Conservation (phyloP, 352 stramenopile species). For the Phytophthora sp. region DNA sequence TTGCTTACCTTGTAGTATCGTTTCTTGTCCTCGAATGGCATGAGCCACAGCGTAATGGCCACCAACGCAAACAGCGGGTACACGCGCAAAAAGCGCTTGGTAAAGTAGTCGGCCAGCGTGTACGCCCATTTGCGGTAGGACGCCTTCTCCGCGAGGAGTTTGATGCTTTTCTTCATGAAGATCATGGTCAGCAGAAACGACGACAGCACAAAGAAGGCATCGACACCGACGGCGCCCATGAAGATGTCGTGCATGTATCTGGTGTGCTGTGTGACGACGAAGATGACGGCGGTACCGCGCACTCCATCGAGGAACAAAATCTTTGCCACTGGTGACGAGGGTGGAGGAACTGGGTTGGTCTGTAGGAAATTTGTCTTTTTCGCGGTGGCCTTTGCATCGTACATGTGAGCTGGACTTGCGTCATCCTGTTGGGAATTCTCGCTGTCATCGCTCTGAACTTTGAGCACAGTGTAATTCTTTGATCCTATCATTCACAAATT, state of each 20-base stretch:
- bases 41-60: not conserved
- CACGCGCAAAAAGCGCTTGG: not conserved
- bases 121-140: constrained; percentile 5
- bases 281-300: constrained; percentile 3
- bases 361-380: too few relatives aligned
- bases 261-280: constrained; percentile 5
- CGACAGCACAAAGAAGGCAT: constrained; percentile 5
- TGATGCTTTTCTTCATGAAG: constrained; percentile 10
- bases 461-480: too few relatives aligned
- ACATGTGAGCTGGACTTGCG: too few relatives aligned
- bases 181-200: constrained; percentile 7
- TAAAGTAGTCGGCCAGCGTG: constrained; percentile 1
- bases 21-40: constrained; percentile 7
- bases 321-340: constrained; percentile 1
- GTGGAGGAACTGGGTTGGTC: not conserved
- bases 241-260: constrained; percentile 9
- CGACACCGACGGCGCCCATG: constrained; percentile 5
- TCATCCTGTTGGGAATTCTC: too few relatives aligned
- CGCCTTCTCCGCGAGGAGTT: not conserved
- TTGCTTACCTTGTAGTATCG: not conserved
- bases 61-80: not conserved
- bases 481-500: too few relatives aligned
- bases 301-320: constrained; percentile 13
- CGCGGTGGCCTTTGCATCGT: too few relatives aligned
- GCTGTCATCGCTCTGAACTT: too few relatives aligned